Percentiles rank a stretch among this genome's conserved stretches.
These are phyloP conservation scores for Suillus plorans DNA, from an alignment of 768 basidiomycete species.

Conservation along the genomic window DNA sequence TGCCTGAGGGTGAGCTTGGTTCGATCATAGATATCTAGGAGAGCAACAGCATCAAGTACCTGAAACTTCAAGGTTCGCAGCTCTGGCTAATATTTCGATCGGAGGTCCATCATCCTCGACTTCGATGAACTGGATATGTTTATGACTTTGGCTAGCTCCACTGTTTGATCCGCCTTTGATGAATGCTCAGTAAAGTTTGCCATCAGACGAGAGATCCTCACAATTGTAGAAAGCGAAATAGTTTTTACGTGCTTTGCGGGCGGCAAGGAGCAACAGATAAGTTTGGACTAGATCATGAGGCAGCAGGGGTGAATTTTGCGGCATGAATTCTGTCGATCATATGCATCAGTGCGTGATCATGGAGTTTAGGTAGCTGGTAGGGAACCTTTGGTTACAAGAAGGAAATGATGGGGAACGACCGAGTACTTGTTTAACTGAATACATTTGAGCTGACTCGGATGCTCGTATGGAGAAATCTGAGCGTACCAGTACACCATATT, in stretches of 20 bases:
- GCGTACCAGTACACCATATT: conserved; percentile 71
- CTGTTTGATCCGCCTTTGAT: conserved; percentile 66
- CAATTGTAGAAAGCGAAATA: conserved; percentile 93
- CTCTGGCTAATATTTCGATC: conserved; percentile 67
- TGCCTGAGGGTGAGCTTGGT: conserved; percentile 42
- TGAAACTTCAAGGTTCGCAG: conserved; percentile 55
- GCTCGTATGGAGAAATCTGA: conserved; percentile 3
- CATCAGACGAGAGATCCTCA: conserved; percentile 29
- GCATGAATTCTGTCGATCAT: conserved; percentile 55
- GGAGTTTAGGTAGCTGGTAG: neutral
- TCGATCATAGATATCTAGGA: conserved; percentile 9
- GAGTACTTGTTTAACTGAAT: conserved; percentile 83
- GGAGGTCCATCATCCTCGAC: conserved; percentile 67
- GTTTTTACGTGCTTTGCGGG: conserved; percentile 53
- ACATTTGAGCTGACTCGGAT: neutral
- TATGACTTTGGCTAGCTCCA: conserved; percentile 89
- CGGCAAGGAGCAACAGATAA: conserved; percentile 73
- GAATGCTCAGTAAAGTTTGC: neutral
- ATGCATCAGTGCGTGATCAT: conserved; percentile 2
- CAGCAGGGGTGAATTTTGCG: conserved; percentile 77
- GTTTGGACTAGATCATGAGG: conserved; percentile 78
- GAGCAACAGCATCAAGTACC: conserved; percentile 33
- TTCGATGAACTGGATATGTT: conserved; percentile 88
- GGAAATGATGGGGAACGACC: conserved; percentile 80
- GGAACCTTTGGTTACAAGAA: conserved; percentile 82